Evolutionary conservation across 306 rosid genomes (phyloP), one percentile per base, ranked within the genome.

Genomic region (Prunus davidiana): DNA sequence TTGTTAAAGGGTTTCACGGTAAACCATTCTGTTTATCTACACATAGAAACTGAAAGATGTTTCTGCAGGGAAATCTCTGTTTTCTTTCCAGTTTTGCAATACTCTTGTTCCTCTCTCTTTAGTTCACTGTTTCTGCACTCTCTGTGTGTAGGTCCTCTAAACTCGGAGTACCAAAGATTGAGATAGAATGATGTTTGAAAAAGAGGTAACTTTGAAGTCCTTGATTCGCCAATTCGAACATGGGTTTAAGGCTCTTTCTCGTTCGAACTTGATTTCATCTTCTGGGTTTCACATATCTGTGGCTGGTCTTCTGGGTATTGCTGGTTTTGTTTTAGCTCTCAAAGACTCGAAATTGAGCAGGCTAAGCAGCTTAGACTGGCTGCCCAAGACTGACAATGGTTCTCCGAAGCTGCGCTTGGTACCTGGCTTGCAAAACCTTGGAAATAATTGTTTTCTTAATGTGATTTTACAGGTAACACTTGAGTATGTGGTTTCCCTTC

Each of bases 391-490:
- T 27, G 32, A 75, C 32, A 50, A 47, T 79, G 45, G 55, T 62
- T 24, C 63, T 4, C 72, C 83, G 76, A 83, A 84, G 6, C 61
- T 76, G 52, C 47, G 61, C 13, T 73, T 73, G 54, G 81, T 92
- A 18, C 97, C 97, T 3, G 97, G 98, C 2, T 84, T 95, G 85
- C 93, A 87, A 28, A 95, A 95, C 69, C 91, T 92, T 22, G 88
- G 81, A 18, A 95, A 89, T 72, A 95, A 92, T 85, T 95, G 97
- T 34, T 95, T 89, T 63, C 88, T 95, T 46, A 90, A 95, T 77
- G 97, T 92, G 9, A 87, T 95, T 87, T 83, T 95, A 73, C 97
- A 94, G 97, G 96, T 94, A 67, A 73, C 63, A 19, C 72, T 60
- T 56, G 19, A 27, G 8, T 10, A 19, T 70, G 45, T 55, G 43